Percentiles rank a stretch among this genome's conserved stretches.
Evolutionary conservation across 192 early-diverging fungal species (phyloP).

Genomic region (Coemansia sp.): DNA sequence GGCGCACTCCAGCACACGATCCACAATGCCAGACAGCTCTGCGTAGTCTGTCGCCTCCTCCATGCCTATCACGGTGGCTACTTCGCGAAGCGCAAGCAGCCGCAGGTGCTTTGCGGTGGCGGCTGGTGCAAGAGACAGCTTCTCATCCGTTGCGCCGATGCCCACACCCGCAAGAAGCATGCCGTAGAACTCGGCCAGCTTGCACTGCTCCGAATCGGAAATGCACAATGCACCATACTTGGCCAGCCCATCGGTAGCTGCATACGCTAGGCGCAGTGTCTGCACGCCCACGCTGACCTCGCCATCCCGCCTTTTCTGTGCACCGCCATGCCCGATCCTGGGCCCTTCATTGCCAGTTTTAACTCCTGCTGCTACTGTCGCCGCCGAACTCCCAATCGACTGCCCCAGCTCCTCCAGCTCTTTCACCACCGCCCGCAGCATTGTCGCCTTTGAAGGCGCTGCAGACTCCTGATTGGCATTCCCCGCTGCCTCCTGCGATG

Average conservation of each 20-base stretch:
- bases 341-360: neutral
- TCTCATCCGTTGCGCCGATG: slow-evolving; percentile 8
- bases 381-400: slow-evolving; percentile 1
- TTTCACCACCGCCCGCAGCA: slow-evolving; percentile 19
- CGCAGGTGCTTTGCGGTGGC: slow-evolving; percentile 18
- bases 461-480: neutral
- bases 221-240: neutral
- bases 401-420: slow-evolving; percentile 26
- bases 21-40: slow-evolving; percentile 13
- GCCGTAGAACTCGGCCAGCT: slow-evolving; percentile 18
- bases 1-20: slow-evolving; percentile 4
- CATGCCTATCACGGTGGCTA: neutral
- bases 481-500: slow-evolving; percentile 7
- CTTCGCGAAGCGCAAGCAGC: slow-evolving; percentile 9
- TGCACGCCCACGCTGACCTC: slow-evolving; percentile 20
- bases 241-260: slow-evolving; percentile 4
- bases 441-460: slow-evolving; percentile 3
- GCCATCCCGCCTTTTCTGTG: neutral
- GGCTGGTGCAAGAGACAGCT: neutral
- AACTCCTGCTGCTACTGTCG: neutral
- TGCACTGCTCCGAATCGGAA: neutral
- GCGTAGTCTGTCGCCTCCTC: slow-evolving; percentile 6
- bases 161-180: slow-evolving; percentile 11
- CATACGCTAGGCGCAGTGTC: slow-evolving; percentile 35
- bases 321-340: neutral